These are phyloP conservation scores for Echeveria elegans DNA, from an alignment of 164 flowering plant species.

Conservation along the genomic window DNA sequence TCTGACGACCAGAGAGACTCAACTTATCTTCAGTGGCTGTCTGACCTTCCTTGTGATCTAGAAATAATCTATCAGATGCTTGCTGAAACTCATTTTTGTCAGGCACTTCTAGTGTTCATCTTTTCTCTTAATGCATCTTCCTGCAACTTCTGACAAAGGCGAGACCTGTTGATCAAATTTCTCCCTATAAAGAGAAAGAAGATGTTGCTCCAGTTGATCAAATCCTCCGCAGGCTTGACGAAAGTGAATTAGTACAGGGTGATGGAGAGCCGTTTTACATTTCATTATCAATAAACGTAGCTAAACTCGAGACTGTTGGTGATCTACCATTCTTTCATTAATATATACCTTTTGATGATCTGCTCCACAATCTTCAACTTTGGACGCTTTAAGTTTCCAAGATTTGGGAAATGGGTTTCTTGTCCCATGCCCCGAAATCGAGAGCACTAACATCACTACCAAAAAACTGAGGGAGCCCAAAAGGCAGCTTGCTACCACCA, in stretches of 20 bases:
- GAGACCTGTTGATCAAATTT: constrained; percentile 19
- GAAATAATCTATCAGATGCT: background rate
- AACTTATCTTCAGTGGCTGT: background rate
- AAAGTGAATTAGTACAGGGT: background rate
- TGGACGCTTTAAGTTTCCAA: background rate
- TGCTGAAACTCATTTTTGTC: background rate
- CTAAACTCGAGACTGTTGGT: background rate
- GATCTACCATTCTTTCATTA: background rate
- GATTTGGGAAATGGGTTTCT: background rate
- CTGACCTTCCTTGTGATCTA: background rate
- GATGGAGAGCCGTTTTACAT: background rate
- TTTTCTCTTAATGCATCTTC: background rate
- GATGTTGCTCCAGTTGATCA: constrained; percentile 73
- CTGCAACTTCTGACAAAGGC: background rate
- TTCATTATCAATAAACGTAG: background rate
- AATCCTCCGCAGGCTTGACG: constrained; percentile 59
- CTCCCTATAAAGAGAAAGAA: constrained; percentile 56
- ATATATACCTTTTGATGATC: constrained; percentile 1
- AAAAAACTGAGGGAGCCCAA: background rate
- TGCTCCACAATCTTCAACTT: background rate
- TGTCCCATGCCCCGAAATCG: background rate
- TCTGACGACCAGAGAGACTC: background rate
- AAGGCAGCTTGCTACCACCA: no score
- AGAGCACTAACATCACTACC: background rate
- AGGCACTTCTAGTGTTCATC: background rate